phyloP scores from a whole-genome alignment of 768 basidiomycete genomes.

The Leccinum boreale region DNA sequence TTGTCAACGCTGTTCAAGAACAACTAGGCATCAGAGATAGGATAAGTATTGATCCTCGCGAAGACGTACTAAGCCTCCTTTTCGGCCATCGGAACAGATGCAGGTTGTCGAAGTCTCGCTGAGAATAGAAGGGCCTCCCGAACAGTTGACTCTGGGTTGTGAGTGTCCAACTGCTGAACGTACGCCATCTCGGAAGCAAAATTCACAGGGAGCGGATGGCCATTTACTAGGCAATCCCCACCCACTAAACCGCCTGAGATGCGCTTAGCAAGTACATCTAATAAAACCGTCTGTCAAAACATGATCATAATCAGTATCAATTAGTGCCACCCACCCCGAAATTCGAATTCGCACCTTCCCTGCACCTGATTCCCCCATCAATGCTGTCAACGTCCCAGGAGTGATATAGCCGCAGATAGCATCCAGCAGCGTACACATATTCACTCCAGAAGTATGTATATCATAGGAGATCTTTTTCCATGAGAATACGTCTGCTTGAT shows the following conservation, averaged over 20 bases:
- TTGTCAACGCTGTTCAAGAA: constrained; percentile 42
- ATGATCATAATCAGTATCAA: neutral
- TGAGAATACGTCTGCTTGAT: constrained; percentile 60
- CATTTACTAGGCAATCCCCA: constrained; percentile 56
- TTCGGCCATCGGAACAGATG: constrained; percentile 57
- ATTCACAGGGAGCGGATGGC: constrained; percentile 48
- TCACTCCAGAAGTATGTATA: constrained; percentile 40
- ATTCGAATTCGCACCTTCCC: constrained; percentile 20
- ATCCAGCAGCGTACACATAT: constrained; percentile 43
- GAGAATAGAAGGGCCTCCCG: constrained; percentile 80
- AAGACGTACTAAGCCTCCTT: constrained; percentile 73
- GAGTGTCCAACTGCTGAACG: constrained; percentile 77
- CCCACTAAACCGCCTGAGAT: constrained; percentile 44
- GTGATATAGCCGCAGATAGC: constrained; percentile 47
- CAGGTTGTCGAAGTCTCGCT: constrained; percentile 74
- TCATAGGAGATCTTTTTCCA: constrained; percentile 72
- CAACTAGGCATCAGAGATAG: neutral
- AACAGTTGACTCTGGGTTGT: constrained; percentile 71
- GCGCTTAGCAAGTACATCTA: constrained; percentile 55
- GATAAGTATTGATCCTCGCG: neutral
- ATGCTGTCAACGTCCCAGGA: constrained; percentile 49
- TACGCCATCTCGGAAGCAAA: constrained; percentile 58
- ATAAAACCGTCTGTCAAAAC: constrained; percentile 47
- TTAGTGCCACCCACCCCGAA: too few species aligned
- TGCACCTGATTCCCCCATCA: constrained; percentile 45